Base-by-base conservation (phyloP, 2,329 filamentous ascomycete species). In the Cytospora leucostoma region DNA sequence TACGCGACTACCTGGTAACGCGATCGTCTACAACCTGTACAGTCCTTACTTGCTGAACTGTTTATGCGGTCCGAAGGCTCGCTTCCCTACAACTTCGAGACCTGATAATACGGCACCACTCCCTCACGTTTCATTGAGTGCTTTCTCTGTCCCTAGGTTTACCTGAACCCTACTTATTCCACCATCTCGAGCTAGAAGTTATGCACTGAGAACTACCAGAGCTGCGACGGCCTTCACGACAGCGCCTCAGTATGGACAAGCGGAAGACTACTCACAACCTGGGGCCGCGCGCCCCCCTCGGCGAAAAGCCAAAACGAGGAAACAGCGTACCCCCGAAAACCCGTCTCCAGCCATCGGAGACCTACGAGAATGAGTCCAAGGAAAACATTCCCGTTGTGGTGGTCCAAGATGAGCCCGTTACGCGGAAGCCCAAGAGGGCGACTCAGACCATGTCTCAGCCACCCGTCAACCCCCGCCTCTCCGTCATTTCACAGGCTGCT, bases 401-500 rank as follows among this genome's bases (percentile, higher is more conserved):
- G 33, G 44, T 33, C 58, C 37, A 64, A 49, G 34, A 55, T 56
- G 34, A 34, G 13, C 47, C 38, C n/a, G 54, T 33, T 21, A 10
- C 56, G 40, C 35, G 40, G 35, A 66, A 35, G 50, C 49, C 61
- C 32, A 56, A 44, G 37, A 44, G 55, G 35, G 17, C 47, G 21
- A 13, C 54, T 51, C 62, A 56, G 40, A 50, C 32, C 27, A 12
- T 53, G 17, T 49, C 64, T 49, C 61, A 64, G 37, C 54, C 51
- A 15, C 61, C 64, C 21, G 54, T 47, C 54, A 72, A 74, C 51
- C 69, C 70, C 49, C 73, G 72, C n/a, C 67, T 75, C 33, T 74
- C 74, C 10, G 70, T 72, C 7, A 69, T 75, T 44, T 71, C 73
- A 1, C 73, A 74, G 51, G 73, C 74, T 27, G 67, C 69, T 17